phyloP scores from a whole-genome alignment of 768 basidiomycete genomes.

The Leucocoprinus sp. region DNA sequence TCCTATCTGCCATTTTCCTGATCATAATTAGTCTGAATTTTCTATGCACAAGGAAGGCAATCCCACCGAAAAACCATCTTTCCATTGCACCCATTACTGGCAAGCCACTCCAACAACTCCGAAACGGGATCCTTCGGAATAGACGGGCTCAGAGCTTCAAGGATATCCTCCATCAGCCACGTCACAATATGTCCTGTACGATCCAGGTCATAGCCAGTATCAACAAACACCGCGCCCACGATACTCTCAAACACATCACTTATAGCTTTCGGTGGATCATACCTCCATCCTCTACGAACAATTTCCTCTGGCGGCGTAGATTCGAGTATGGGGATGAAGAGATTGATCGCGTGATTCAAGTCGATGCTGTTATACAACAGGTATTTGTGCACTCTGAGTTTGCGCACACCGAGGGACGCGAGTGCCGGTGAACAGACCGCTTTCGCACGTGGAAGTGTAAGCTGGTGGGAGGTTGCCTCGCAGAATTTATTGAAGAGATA shows the following conservation, averaged over 20 bases:
- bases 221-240: conserved; percentile 76
- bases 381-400: conserved; percentile 59
- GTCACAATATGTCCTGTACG: conserved; percentile 53
- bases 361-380: conserved; percentile 64
- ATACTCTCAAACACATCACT: conserved; percentile 84
- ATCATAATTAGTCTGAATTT: neutral
- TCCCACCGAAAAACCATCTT: conserved; percentile 17
- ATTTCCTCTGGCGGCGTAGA: conserved; percentile 50
- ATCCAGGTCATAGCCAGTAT: conserved; percentile 70
- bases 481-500: conserved; percentile 69
- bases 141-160: conserved; percentile 50
- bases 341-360: conserved; percentile 54
- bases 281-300: conserved; percentile 66
- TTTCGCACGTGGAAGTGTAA: conserved; percentile 61
- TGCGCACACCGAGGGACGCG: conserved; percentile 57
- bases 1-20: conserved; percentile 13
- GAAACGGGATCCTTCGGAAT: conserved; percentile 67
- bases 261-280: conserved; percentile 79
- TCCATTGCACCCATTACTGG: conserved; percentile 44
- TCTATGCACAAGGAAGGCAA: neutral
- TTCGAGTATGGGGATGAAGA: conserved; percentile 53
- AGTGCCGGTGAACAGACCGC: conserved; percentile 71
- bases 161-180: conserved; percentile 56
- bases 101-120: conserved; percentile 61
- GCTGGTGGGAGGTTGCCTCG: conserved; percentile 63